Percentiles rank a stretch among this genome's conserved stretches.
Conservation (phyloP, 176 grass and related monocot species). For the Carex parvula region DNA sequence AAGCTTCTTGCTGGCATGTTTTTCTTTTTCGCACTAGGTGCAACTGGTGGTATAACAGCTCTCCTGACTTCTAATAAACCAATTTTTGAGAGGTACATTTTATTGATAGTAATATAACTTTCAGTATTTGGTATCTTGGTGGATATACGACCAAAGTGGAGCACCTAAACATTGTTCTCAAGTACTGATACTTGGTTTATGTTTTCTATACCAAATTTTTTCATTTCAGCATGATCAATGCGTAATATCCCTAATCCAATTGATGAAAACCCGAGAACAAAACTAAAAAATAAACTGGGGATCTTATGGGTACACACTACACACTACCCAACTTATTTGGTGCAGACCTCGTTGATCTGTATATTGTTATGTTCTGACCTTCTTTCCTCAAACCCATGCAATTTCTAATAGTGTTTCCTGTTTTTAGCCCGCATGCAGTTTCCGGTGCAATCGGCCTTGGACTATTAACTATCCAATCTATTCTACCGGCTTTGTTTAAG, state of each 20-base stretch:
- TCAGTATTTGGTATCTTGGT: background rate
- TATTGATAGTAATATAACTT: background rate
- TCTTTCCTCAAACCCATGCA: background rate
- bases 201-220: background rate
- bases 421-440: conserved; percentile 75
- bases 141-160: background rate
- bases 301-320: background rate
- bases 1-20: conserved; percentile 94
- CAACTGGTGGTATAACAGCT: conserved; percentile 75
- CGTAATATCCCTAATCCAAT: background rate
- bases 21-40: conserved; percentile 87
- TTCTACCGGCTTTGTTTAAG: conserved; percentile 74
- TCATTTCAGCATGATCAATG: background rate
- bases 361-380: background rate
- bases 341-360: background rate
- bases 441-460: conserved; percentile 58
- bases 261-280: background rate
- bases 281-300: background rate
- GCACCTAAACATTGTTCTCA: background rate
- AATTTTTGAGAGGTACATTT: conserved; percentile 85
- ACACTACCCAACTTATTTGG: background rate
- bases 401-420: background rate
- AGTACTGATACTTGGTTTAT: background rate
- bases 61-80: conserved; percentile 80
- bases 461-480: conserved; percentile 61